These are phyloP conservation scores for Sporothrix sp. DNA, from an alignment of 2,329 filamentous ascomycete genomes.

Conservation along the genomic window DNA sequence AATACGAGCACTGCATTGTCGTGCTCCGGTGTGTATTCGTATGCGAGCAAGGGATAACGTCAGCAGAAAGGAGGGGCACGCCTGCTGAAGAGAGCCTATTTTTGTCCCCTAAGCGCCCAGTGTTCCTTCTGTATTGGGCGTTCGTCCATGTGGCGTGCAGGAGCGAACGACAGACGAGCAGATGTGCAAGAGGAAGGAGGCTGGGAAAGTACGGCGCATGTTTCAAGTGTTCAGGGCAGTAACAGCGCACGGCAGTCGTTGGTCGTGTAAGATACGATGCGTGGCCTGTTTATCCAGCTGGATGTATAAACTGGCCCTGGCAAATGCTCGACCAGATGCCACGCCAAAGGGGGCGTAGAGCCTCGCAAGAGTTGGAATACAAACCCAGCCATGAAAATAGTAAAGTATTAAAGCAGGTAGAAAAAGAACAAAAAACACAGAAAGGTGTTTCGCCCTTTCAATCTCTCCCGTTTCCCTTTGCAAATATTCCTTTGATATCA, in stretches of 20 bases:
- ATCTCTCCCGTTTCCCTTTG: too few species aligned
- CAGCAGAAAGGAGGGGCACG: background rate
- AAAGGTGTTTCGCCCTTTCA: too few species aligned
- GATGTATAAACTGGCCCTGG: too few species aligned
- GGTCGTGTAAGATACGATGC: background rate
- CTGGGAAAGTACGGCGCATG: background rate
- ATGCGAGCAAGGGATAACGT: too few species aligned
- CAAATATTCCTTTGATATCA: slow-evolving; percentile 2
- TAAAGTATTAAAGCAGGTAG: background rate
- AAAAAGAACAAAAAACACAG: background rate
- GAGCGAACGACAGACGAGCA: background rate
- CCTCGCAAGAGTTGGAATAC: too few species aligned
- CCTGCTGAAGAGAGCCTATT: slow-evolving; percentile 1
- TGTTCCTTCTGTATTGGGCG: background rate
- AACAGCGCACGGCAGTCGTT: background rate
- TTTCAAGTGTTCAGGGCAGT: too few species aligned
- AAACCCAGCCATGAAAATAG: background rate
- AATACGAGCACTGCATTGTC: background rate
- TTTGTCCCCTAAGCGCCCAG: slow-evolving; percentile 4
- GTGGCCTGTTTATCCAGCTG: too few species aligned
- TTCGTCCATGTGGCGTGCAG: background rate
- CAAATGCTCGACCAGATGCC: too few species aligned
- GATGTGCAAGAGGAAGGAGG: background rate
- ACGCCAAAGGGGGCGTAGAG: too few species aligned
- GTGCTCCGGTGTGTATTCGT: too few species aligned